phyloP scores from a whole-genome alignment of 768 basidiomycete species.

The Paxillus ammoniavirescens region DNA sequence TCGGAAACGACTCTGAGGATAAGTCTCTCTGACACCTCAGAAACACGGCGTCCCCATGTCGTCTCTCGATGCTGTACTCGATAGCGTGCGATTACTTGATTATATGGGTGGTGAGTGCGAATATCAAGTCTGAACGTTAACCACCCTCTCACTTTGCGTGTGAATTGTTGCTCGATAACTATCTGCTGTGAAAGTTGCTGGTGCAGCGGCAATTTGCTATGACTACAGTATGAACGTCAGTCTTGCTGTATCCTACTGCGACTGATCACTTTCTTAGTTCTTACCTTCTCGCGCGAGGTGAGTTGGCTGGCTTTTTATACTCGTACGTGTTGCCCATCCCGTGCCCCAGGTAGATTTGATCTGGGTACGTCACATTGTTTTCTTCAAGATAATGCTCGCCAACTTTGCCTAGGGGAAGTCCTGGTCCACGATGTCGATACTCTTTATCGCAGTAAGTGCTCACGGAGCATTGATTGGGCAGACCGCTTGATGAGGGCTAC shows the following conservation, averaged over 20 bases:
- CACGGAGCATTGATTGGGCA: too few species aligned
- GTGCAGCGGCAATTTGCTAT: background rate
- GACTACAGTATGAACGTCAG: conserved; percentile 6
- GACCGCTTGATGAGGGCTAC: background rate
- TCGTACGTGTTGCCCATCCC: background rate
- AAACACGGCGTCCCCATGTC: background rate
- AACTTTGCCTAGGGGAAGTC: conserved; percentile 6
- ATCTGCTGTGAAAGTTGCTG: conserved; percentile 1
- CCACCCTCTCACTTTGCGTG: background rate
- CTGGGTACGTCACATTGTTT: conserved; percentile 7
- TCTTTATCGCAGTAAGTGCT: conserved; percentile 10
- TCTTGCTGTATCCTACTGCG: background rate
- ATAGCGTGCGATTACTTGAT: background rate
- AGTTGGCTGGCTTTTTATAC: background rate
- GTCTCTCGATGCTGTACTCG: background rate
- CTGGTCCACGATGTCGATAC: conserved; percentile 8
- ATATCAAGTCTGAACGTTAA: background rate
- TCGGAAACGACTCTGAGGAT: background rate
- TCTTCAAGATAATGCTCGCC: background rate
- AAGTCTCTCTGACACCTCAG: background rate
- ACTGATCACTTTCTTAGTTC: background rate
- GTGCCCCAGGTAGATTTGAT: conserved; percentile 3
- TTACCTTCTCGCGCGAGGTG: conserved; percentile 9
- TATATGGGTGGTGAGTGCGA: background rate
- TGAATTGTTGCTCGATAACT: background rate